Percentiles rank a stretch among this genome's conserved stretches.
phyloP scores from a whole-genome alignment of 768 basidiomycete species.

The Lentinus tigrinus region DNA sequence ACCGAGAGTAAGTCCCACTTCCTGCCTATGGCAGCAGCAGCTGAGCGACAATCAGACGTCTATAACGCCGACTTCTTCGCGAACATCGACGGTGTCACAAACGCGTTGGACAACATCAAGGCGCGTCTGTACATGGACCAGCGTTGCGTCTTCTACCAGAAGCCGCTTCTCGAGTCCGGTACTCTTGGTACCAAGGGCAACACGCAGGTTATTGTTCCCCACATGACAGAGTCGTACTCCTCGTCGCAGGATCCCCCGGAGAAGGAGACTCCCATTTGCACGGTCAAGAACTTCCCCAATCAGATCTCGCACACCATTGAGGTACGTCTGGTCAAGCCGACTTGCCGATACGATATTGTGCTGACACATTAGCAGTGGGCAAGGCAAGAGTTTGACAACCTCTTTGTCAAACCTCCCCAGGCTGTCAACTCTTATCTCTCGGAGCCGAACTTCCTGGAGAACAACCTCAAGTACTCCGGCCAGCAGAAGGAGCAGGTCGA shows the following conservation, averaged over 20 bases:
- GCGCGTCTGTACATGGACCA: constrained; percentile 99
- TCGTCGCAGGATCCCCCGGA: constrained; percentile 99
- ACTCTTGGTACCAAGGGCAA: constrained; percentile 99
- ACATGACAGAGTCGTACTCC: constrained; percentile 94
- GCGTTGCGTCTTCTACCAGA: constrained; percentile 94
- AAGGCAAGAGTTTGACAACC: constrained; percentile 85
- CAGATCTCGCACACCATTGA: constrained; percentile 97
- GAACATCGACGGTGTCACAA: constrained; percentile 89
- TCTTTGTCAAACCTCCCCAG: constrained; percentile 93
- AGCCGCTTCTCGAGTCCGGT: constrained; percentile 94
- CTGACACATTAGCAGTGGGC: constrained; percentile 66
- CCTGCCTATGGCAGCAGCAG: constrained; percentile 5
- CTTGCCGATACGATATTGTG: background rate
- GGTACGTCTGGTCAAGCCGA: constrained; percentile 40
- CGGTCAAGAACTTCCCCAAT: constrained; percentile 98
- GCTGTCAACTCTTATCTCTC: constrained; percentile 95
- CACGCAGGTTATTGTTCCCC: constrained; percentile 90
- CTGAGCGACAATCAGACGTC: constrained; percentile 51
- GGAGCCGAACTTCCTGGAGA: constrained; percentile 94
- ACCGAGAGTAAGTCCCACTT: constrained; percentile 75
- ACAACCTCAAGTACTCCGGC: constrained; percentile 84
- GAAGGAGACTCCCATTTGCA: constrained; percentile 95
- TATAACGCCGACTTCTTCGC: constrained; percentile 90
- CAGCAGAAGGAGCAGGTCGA: constrained; percentile 88
- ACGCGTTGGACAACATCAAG: constrained; percentile 95